Evolutionary conservation across 2,329 filamentous ascomycete species (phyloP).

Genomic region (Diaporthe sp.): DNA sequence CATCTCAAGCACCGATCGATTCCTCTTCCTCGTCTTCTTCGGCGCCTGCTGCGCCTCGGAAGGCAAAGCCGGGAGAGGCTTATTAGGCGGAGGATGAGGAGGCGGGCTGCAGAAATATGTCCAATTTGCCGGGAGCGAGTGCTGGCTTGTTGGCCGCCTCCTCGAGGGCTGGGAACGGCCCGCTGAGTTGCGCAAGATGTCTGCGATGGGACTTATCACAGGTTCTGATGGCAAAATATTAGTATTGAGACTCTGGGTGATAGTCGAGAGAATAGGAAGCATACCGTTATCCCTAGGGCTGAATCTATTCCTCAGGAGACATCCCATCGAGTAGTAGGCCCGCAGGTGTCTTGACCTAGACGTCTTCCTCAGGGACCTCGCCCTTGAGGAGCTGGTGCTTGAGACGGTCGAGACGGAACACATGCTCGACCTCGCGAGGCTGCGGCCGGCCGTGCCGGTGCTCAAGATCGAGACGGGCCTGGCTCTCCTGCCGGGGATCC

Average conservation of each 20-base stretch:
- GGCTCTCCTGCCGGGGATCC: slow-evolving; percentile 15
- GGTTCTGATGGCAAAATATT: background rate
- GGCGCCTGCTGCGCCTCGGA: background rate
- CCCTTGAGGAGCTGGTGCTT: slow-evolving; percentile 30
- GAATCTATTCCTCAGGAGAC: slow-evolving; percentile 19
- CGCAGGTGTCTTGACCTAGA: slow-evolving; percentile 38
- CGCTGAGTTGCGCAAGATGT: slow-evolving; percentile 14
- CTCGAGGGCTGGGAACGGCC: background rate
- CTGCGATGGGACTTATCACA: slow-evolving; percentile 14
- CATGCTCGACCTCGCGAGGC: slow-evolving; percentile 36
- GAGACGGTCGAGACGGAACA: slow-evolving; percentile 29
- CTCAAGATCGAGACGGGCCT: slow-evolving; percentile 35
- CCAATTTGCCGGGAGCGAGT: slow-evolving; percentile 25
- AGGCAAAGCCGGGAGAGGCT: slow-evolving; percentile 30
- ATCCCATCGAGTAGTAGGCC: slow-evolving; percentile 39
- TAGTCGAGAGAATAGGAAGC: background rate
- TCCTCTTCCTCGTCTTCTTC: slow-evolving; percentile 28
- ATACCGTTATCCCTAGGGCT: background rate
- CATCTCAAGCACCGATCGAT: slow-evolving; percentile 26
- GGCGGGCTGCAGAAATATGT: slow-evolving; percentile 22
- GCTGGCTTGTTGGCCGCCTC: slow-evolving; percentile 26
- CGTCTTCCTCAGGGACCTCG: slow-evolving; percentile 36
- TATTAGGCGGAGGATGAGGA: slow-evolving; percentile 27
- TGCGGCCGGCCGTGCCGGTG: slow-evolving; percentile 21
- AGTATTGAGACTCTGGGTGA: background rate